phyloP scores from a whole-genome alignment of 2,329 filamentous ascomycete genomes.

The Neophaeococcomyces aloes region DNA sequence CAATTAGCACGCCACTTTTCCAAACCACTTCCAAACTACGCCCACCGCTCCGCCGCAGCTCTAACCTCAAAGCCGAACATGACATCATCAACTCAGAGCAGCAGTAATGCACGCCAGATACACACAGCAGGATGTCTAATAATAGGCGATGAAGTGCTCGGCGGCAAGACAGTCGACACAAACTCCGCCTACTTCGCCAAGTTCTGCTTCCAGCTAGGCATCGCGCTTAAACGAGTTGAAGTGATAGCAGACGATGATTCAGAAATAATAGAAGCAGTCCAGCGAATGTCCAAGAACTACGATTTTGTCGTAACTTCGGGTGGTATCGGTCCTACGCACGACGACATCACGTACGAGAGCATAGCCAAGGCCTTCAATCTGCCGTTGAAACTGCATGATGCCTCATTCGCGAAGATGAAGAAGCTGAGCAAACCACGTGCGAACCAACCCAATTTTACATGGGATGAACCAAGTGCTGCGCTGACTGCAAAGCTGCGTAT shows the following conservation, averaged over 20 bases:
- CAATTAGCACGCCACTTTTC: conserved; percentile 64
- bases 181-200: conserved; percentile 56
- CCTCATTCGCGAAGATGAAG: conserved; percentile 74
- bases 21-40: conserved; percentile 49
- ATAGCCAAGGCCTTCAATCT: conserved; percentile 83
- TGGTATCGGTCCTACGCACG: conserved; percentile 91
- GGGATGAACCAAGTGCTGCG: conserved; percentile 69
- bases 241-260: conserved; percentile 86
- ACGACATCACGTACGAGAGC: conserved; percentile 93
- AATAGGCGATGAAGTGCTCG: conserved; percentile 83
- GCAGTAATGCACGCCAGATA: conserved; percentile 47
- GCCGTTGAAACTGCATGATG: conserved; percentile 64
- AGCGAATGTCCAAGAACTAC: conserved; percentile 77
- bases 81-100: conserved; percentile 29
- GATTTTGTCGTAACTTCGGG: conserved; percentile 94
- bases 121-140: conserved; percentile 86
- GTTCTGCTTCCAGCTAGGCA: conserved; percentile 55
- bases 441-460: conserved; percentile 65
- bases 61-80: conserved; percentile 26
- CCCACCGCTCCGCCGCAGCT: conserved; percentile 38
- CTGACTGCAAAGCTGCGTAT: conserved; percentile 78
- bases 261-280: conserved; percentile 80
- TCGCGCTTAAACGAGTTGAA: conserved; percentile 72
- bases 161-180: conserved; percentile 69
- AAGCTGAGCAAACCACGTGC: conserved; percentile 62